A percentile compares a stretch with the other conserved stretches of the same genome.
Conservation (phyloP, 768 basidiomycete genomes). For the Hygrocybe punicea region DNA sequence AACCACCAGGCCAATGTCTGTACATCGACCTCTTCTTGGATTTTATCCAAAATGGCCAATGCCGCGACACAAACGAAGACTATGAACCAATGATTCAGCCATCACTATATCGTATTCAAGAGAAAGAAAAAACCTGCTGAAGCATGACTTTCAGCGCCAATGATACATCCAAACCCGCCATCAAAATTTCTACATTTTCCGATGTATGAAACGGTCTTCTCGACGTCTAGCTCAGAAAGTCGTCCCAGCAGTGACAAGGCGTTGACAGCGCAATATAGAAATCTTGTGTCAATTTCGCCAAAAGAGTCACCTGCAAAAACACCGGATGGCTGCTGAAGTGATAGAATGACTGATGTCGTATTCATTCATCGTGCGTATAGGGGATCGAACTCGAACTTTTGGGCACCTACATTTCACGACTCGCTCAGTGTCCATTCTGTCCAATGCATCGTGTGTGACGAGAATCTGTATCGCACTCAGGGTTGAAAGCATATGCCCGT, state of each 20-base stretch:
- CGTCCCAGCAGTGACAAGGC: conserved; percentile 78
- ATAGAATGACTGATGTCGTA: conserved; percentile 88
- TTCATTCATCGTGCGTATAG: too few species aligned
- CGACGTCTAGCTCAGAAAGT: conserved; percentile 63
- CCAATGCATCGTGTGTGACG: conserved; percentile 75
- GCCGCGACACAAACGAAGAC: conserved; percentile 90
- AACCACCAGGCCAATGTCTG: conserved; percentile 92
- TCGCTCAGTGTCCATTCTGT: conserved; percentile 64
- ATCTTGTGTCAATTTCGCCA: conserved; percentile 92
- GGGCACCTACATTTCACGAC: conserved; percentile 74
- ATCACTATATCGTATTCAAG: too few species aligned
- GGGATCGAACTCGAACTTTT: too few species aligned
- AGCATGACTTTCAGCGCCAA: conserved; percentile 91
- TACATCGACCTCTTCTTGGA: conserved; percentile 69
- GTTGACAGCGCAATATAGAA: conserved; percentile 82
- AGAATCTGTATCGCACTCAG: conserved; percentile 92
- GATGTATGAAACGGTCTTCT: conserved; percentile 70
- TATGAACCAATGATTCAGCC: too few species aligned
- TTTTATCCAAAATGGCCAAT: conserved; percentile 78
- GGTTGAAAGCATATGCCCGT: conserved; percentile 84
- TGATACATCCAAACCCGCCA: conserved; percentile 82
- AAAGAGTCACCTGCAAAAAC: conserved; percentile 86
- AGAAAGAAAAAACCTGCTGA: conserved; percentile 61
- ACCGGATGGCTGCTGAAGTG: conserved; percentile 81
- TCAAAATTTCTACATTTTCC: conserved; percentile 86